Percentiles rank a stretch among this genome's conserved stretches.
phyloP scores from a whole-genome alignment of 176 grass and related monocot genomes.

The Miscanthus lutarioriparius region DNA sequence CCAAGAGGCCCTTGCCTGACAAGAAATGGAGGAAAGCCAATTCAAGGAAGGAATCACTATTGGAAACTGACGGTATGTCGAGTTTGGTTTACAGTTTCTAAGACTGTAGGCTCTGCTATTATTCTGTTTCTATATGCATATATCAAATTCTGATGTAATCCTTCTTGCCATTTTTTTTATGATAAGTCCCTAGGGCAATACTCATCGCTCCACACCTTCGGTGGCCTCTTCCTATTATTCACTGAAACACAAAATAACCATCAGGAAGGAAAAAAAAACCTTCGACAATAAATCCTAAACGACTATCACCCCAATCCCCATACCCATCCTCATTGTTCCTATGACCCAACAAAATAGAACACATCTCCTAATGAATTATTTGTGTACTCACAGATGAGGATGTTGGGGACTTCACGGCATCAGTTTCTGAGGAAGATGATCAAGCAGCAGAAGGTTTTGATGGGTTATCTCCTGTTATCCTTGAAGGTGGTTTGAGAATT shows the following conservation, averaged over 20 bases:
- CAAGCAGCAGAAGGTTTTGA: slow-evolving; percentile 42
- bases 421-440: slow-evolving; percentile 58
- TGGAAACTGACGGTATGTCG: slow-evolving; percentile 38
- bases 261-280: not conserved
- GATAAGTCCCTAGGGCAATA: not conserved
- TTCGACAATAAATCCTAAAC: not conserved
- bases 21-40: slow-evolving; percentile 78
- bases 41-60: slow-evolving; percentile 39
- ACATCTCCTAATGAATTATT: not conserved
- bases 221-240: not conserved
- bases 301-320: not conserved
- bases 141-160: not conserved
- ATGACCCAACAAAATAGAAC: not conserved
- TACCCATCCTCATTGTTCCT: not conserved
- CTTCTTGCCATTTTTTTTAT: not conserved
- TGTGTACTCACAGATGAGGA: slow-evolving; percentile 49
- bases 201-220: not conserved
- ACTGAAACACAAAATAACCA: not conserved
- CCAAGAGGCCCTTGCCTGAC: slow-evolving; percentile 69
- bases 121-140: slow-evolving; percentile 11
- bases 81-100: not conserved
- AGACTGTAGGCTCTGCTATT: slow-evolving; percentile 8
- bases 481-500: slow-evolving; percentile 92
- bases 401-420: slow-evolving; percentile 31
- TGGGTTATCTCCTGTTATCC: slow-evolving; percentile 43